Evolutionary conservation across 177 flowering plant genomes (phyloP).

Genomic region (Vitis hybrid): DNA sequence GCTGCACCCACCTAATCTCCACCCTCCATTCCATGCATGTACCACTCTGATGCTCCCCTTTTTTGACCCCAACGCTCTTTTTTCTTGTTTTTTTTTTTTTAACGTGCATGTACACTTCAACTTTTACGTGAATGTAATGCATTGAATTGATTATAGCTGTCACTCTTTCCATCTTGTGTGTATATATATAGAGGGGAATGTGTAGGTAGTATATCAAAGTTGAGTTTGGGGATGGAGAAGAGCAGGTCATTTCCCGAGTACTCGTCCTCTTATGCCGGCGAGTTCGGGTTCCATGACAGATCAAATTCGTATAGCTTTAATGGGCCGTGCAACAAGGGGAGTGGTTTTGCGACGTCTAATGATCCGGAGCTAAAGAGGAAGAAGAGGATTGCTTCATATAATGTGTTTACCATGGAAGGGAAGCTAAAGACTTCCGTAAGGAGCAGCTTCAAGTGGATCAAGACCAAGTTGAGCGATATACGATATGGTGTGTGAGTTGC

Average conservation of each 20-base stretch:
- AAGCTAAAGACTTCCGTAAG: slow-evolving; percentile 57
- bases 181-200: not conserved
- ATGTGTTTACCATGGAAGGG: slow-evolving; percentile 53
- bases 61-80: not conserved
- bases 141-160: too few relatives aligned
- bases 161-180: not conserved
- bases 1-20: slow-evolving; percentile 1
- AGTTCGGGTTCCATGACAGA: slow-evolving; percentile 39
- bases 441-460: slow-evolving; percentile 80
- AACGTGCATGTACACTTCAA: slow-evolving; percentile 10
- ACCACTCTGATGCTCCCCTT: not conserved
- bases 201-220: too few relatives aligned
- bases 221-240: slow-evolving; percentile 50
- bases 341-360: slow-evolving; percentile 34
- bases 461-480: slow-evolving; percentile 53
- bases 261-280: slow-evolving; percentile 37
- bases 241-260: slow-evolving; percentile 62
- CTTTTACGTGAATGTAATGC: too few relatives aligned
- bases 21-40: slow-evolving; percentile 7
- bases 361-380: slow-evolving; percentile 70
- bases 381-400: slow-evolving; percentile 64
- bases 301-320: slow-evolving; percentile 59
- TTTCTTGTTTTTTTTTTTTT: not conserved
- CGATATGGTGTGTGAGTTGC: slow-evolving; percentile 35
- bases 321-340: slow-evolving; percentile 45